phyloP scores from a whole-genome alignment of 2,329 filamentous ascomycete genomes.

The Cordyceps cateniannulata region DNA sequence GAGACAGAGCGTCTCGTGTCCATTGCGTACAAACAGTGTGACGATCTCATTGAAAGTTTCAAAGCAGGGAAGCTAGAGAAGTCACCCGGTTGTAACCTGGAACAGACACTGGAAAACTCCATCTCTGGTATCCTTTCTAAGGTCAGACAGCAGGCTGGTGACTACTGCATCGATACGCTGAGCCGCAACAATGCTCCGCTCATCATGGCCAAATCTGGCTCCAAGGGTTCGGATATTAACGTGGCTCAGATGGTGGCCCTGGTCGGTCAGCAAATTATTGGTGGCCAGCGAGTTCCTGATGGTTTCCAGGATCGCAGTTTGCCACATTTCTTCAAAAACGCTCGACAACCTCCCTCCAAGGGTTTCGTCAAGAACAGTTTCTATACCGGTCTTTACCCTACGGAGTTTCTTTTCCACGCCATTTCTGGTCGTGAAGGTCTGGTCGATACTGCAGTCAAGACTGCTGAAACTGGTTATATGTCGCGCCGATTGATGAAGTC shows the following conservation, averaged over 20 bases:
- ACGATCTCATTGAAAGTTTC: conserved; percentile 75
- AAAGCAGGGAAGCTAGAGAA: conserved; percentile 77
- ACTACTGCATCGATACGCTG: conserved; percentile 82
- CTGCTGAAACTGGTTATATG: conserved; percentile 98
- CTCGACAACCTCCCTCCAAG: conserved; percentile 86
- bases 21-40: conserved; percentile 72
- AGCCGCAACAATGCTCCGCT: conserved; percentile 89
- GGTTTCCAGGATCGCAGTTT: conserved; percentile 94
- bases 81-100: conserved; percentile 81
- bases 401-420: conserved; percentile 96
- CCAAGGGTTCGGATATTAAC: conserved; percentile 96
- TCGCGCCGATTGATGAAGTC: conserved; percentile 97
- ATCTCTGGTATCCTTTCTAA: conserved; percentile 89
- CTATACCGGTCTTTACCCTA: conserved; percentile 83
- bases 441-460: conserved; percentile 98
- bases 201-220: conserved; percentile 95
- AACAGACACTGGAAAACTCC: conserved; percentile 83
- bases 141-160: conserved; percentile 85
- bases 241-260: conserved; percentile 98
- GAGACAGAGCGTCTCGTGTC: conserved; percentile 73
- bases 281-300: conserved; percentile 83
- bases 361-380: conserved; percentile 97
- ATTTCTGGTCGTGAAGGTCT: conserved; percentile 98
- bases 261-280: conserved; percentile 97
- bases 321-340: conserved; percentile 92